A percentile compares a stretch with the other conserved stretches of the same genome.
Evolutionary conservation across 2,329 filamentous ascomycete genomes (phyloP).

Genomic region (Emydomyces testavorans): DNA sequence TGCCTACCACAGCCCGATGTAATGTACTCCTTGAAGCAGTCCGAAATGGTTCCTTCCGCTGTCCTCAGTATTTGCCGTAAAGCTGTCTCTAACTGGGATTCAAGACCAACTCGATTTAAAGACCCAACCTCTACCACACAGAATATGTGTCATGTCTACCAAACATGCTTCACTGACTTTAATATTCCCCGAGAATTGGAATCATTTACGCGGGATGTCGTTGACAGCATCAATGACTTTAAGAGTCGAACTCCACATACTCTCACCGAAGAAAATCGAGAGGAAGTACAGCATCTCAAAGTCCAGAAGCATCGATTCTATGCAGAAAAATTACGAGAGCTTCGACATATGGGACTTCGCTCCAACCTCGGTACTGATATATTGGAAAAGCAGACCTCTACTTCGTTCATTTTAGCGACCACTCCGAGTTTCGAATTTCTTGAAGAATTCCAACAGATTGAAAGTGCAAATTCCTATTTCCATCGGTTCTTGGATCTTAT

Average conservation of each 20-base stretch:
- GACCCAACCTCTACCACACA: conserved; percentile 58
- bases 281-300: conserved; percentile 76
- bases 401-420: conserved; percentile 56
- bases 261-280: conserved; percentile 80
- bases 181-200: conserved; percentile 51
- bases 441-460: conserved; percentile 18
- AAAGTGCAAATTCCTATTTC: conserved; percentile 58
- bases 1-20: conserved; percentile 14
- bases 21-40: background rate
- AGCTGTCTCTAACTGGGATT: conserved; percentile 27
- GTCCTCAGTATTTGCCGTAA: conserved; percentile 27
- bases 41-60: conserved; percentile 20
- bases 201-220: conserved; percentile 57
- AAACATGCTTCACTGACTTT: conserved; percentile 42
- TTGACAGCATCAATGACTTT: conserved; percentile 58
- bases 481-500: conserved; percentile 67
- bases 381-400: conserved; percentile 60
- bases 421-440: conserved; percentile 32
- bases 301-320: conserved; percentile 80
- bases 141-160: conserved; percentile 59
- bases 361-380: conserved; percentile 66
- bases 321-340: conserved; percentile 69
- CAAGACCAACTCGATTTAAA: conserved; percentile 53
- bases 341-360: conserved; percentile 81
- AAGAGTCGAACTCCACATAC: conserved; percentile 69